These are phyloP conservation scores for Lentinula boryana DNA, from an alignment of 768 basidiomycete genomes.

Conservation along the genomic window DNA sequence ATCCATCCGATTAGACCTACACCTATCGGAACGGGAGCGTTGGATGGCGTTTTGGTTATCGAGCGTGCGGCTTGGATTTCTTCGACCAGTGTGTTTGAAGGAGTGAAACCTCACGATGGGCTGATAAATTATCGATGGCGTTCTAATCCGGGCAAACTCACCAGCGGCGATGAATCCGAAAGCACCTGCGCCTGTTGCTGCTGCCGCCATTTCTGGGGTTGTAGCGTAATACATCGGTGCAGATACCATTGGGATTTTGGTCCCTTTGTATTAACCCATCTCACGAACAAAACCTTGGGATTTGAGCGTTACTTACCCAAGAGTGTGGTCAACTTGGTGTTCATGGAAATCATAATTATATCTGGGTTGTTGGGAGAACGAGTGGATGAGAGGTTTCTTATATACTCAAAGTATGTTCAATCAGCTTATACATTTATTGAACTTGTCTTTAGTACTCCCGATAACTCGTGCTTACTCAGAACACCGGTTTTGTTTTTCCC, in stretches of 20 bases:
- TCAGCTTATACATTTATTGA: too few species aligned
- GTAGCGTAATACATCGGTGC: conserved; percentile 53
- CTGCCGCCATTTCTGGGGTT: conserved; percentile 27
- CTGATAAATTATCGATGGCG: not conserved
- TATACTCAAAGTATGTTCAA: too few species aligned
- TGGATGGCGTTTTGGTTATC: conserved; percentile 22
- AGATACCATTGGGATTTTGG: conserved; percentile 44
- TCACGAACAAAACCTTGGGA: too few species aligned
- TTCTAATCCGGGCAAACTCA: not conserved
- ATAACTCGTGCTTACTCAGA: too few species aligned
- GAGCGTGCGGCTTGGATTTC: conserved; percentile 34
- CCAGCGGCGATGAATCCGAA: conserved; percentile 35
- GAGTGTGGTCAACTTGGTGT: not conserved
- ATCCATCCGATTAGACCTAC: conserved; percentile 56
- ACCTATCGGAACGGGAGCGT: conserved; percentile 42
- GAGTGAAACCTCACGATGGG: conserved; percentile 27
- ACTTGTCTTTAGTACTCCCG: too few species aligned
- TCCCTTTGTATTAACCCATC: conserved; percentile 22
- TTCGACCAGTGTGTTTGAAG: conserved; percentile 26
- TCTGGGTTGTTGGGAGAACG: too few species aligned
- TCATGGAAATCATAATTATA: not conserved
- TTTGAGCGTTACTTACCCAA: not conserved
- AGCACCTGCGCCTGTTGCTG: conserved; percentile 47
- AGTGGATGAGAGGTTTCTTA: too few species aligned
- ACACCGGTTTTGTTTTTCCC: too few species aligned